A percentile compares a stretch with the other conserved stretches of the same genome.
Conservation (phyloP, 768 basidiomycete genomes). For the Macrolepiota dolichaula region DNA sequence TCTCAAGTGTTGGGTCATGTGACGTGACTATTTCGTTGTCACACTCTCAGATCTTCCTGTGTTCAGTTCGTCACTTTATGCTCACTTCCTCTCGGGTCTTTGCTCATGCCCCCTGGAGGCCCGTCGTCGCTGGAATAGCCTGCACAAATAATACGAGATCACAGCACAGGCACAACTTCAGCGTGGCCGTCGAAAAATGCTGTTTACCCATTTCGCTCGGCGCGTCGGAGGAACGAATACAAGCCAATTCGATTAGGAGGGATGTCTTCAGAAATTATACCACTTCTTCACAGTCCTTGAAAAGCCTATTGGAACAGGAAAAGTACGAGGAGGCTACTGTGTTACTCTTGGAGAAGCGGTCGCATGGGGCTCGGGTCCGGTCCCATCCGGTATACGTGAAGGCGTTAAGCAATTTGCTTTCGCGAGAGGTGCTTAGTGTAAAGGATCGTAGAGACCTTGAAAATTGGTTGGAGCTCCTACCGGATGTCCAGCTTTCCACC, state of each 20-base stretch:
- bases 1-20: slow-evolving; percentile 11
- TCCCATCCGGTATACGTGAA: slow-evolving; percentile 31
- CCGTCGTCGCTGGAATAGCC: not conserved
- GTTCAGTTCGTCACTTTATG: slow-evolving; percentile 22
- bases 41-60: not conserved
- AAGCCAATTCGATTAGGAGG: not conserved
- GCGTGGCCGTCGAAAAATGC: not conserved
- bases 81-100: slow-evolving; percentile 31
- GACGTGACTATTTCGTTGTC: slow-evolving; percentile 10
- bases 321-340: slow-evolving; percentile 26
- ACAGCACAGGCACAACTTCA: not conserved
- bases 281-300: slow-evolving; percentile 5
- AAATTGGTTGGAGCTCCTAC: slow-evolving; percentile 34
- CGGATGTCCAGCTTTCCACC: slow-evolving; percentile 6
- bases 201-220: not conserved
- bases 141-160: not conserved
- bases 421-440: slow-evolving; percentile 3
- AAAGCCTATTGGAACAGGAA: slow-evolving; percentile 23
- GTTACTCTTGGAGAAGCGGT: slow-evolving; percentile 36
- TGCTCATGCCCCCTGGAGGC: slow-evolving; percentile 24
- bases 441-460: not conserved
- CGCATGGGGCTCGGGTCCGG: slow-evolving; percentile 33
- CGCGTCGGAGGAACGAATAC: not conserved
- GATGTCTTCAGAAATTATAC: slow-evolving; percentile 2
- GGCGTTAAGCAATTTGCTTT: slow-evolving; percentile 32